Evolutionary conservation across 257 asterid genomes (phyloP).

Genomic region (Phtheirospermum japonicum): DNA sequence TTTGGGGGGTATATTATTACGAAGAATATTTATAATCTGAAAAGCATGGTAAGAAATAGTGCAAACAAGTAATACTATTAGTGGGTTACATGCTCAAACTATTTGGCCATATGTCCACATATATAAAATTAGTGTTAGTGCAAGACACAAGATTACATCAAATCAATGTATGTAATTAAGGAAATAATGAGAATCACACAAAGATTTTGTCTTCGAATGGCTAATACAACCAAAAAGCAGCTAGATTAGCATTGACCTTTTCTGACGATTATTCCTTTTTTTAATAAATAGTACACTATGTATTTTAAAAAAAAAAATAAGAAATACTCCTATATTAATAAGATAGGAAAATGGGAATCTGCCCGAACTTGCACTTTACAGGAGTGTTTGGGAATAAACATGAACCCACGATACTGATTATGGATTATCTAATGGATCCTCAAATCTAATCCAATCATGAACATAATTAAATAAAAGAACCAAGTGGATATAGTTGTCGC

Average conservation of each 20-base stretch:
- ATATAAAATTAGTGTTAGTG: neutral
- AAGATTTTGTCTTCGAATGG: constrained; percentile 22
- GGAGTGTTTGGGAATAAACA: constrained; percentile 14
- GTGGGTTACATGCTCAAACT: neutral
- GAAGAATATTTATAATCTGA: constrained; percentile 8
- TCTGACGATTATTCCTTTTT: neutral
- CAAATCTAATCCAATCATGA: constrained; percentile 9
- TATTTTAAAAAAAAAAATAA: too few relatives aligned
- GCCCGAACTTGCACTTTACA: constrained; percentile 20
- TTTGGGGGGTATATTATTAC: too few relatives aligned
- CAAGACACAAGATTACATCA: constrained; percentile 14
- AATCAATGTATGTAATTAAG: neutral
- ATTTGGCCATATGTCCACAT: neutral
- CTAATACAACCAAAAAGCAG: constrained; percentile 15
- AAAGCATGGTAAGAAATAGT: neutral
- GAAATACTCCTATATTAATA: too few relatives aligned
- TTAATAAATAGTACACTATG: neutral
- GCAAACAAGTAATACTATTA: neutral
- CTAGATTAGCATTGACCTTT: constrained; percentile 31
- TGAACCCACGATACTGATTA: constrained; percentile 11
- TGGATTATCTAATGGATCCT: constrained; percentile 18
- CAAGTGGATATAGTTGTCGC: neutral
- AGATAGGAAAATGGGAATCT: constrained; percentile 4
- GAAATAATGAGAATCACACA: constrained; percentile 3
- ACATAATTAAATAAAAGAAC: neutral